A percentile compares a stretch with the other conserved stretches of the same genome.
Evolutionary conservation across 305 asterid genomes (phyloP).

Genomic region (Solanum hybrid): DNA sequence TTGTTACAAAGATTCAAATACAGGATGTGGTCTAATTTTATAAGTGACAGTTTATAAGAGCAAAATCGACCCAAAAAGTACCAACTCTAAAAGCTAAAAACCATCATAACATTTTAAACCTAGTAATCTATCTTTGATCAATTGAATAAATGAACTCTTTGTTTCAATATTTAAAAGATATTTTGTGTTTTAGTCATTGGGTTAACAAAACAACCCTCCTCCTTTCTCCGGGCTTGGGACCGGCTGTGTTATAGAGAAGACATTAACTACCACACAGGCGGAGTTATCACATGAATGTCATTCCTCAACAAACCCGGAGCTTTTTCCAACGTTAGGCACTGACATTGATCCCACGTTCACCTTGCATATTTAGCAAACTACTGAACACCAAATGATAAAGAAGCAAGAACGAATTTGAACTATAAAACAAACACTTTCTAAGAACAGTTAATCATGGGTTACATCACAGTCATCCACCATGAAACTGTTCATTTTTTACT

Average conservation of each 20-base stretch:
- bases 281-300: slow-evolving; percentile 7
- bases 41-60: background rate
- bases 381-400: background rate
- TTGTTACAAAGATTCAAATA: background rate
- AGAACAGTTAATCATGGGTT: background rate
- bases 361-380: background rate
- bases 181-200: background rate
- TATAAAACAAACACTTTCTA: background rate
- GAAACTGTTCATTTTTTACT: background rate
- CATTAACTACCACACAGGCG: slow-evolving; percentile 8
- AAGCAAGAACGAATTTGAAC: background rate
- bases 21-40: background rate
- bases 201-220: slow-evolving; percentile 8
- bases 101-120: background rate
- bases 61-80: background rate
- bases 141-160: background rate
- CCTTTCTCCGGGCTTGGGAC: slow-evolving; percentile 14
- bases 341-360: background rate
- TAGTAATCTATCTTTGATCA: background rate
- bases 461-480: background rate
- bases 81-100: background rate
- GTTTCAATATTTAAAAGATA: background rate
- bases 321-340: background rate
- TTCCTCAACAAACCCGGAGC: slow-evolving; percentile 1
- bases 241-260: slow-evolving; percentile 8